Evolutionary conservation across 495 filamentous ascomycete genomes (phyloP).

Genomic region (Beverwykella pulmonaria): DNA sequence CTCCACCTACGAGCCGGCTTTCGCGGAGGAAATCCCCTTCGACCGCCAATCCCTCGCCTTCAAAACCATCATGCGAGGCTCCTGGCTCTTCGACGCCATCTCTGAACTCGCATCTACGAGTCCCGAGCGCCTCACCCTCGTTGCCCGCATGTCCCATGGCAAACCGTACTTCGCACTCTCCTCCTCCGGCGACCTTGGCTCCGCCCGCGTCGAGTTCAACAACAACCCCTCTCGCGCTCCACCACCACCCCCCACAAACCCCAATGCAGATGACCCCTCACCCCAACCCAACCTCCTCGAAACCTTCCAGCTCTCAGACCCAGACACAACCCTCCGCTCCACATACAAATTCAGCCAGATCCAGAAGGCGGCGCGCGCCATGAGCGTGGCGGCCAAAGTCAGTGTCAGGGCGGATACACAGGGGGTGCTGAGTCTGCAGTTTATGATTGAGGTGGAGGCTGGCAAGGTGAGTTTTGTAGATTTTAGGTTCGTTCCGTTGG

Average conservation of each 20-base stretch:
- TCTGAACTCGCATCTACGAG: slow-evolving; percentile 75
- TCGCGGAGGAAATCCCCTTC: slow-evolving; percentile 76
- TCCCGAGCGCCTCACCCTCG: slow-evolving; percentile 65
- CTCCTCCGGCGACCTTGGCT: slow-evolving; percentile 74
- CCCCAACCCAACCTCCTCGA: slow-evolving; percentile 69
- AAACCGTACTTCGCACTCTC: slow-evolving; percentile 76
- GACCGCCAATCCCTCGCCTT: slow-evolving; percentile 75
- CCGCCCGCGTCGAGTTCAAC: slow-evolving; percentile 80
- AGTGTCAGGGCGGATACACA: slow-evolving; percentile 84
- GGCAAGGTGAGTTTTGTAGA: slow-evolving; percentile 69
- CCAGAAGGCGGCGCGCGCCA: slow-evolving; percentile 78
- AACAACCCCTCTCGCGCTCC: slow-evolving; percentile 42
- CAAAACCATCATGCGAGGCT: slow-evolving; percentile 92
- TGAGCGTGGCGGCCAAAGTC: slow-evolving; percentile 89
- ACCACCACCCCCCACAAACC: neutral
- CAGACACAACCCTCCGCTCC: slow-evolving; percentile 54
- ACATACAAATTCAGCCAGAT: slow-evolving; percentile 83
- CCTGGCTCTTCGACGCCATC: slow-evolving; percentile 82
- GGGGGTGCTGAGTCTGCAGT: slow-evolving; percentile 91
- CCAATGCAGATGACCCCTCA: neutral
- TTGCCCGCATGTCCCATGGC: slow-evolving; percentile 55
- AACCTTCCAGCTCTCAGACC: slow-evolving; percentile 65
- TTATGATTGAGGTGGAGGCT: slow-evolving; percentile 85
- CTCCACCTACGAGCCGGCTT: slow-evolving; percentile 79
- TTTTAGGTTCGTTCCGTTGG: slow-evolving; percentile 73